Percentiles rank a stretch among this genome's conserved stretches.
Conservation (phyloP, 192 early-diverging fungal genomes). For the Coemansia umbellata region DNA sequence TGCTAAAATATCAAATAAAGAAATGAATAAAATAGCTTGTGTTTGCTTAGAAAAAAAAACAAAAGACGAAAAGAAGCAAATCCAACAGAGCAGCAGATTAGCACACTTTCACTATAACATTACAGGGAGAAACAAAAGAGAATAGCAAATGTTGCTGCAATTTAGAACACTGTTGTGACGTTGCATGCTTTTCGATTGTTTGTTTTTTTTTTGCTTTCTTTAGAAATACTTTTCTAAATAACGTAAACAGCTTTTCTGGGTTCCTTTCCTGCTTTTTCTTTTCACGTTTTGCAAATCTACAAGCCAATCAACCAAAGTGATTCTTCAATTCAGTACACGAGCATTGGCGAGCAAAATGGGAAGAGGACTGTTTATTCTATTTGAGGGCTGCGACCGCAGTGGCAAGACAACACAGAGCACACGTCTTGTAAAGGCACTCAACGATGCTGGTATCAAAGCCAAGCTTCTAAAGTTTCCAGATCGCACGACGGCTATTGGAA, state of each 20-base stretch:
- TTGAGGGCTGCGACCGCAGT: slow-evolving; percentile 92
- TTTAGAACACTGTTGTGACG: no score
- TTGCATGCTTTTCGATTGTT: background rate
- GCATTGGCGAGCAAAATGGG: slow-evolving; percentile 23
- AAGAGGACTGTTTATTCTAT: slow-evolving; percentile 83
- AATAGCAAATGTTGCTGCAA: no score
- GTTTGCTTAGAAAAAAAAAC: background rate
- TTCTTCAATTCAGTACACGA: no score
- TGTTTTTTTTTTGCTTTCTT: background rate
- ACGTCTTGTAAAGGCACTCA: slow-evolving; percentile 59
- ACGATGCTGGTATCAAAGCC: slow-evolving; percentile 38
- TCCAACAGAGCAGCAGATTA: no score
- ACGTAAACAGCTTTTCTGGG: no score
- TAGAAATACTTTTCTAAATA: no score
- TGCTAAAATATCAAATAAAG: background rate
- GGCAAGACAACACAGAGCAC: slow-evolving; percentile 90
- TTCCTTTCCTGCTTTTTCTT: no score
- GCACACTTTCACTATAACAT: no score
- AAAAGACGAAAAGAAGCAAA: background rate
- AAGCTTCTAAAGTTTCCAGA: slow-evolving; percentile 87
- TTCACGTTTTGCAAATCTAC: no score
- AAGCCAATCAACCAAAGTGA: no score
- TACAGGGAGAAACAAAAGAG: background rate
- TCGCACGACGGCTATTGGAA: slow-evolving; percentile 86
- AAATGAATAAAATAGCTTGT: background rate